These are phyloP conservation scores for Sphaerosporella brunnea DNA, from an alignment of 495 filamentous ascomycete genomes.

Conservation along the genomic window DNA sequence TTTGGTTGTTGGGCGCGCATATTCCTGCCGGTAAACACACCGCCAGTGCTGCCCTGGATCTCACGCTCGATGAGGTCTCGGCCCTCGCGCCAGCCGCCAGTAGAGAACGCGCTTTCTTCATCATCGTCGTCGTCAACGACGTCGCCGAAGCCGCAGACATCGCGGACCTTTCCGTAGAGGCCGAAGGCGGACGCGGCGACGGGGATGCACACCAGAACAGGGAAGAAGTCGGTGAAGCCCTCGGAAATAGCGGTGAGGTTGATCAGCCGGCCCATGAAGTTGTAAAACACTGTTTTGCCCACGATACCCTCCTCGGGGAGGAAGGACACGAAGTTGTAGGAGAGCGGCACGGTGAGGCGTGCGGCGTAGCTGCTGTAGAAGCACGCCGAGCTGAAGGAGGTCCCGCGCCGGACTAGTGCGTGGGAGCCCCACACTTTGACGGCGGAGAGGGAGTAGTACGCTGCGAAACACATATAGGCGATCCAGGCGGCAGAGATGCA, in stretches of 20 bases:
- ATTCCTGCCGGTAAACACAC: slow-evolving; percentile 3
- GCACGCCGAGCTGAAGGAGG: slow-evolving; percentile 75
- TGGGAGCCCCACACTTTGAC: slow-evolving; percentile 91
- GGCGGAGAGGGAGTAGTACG: slow-evolving; percentile 66
- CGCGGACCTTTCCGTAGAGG: slow-evolving; percentile 65
- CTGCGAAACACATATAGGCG: slow-evolving; percentile 76
- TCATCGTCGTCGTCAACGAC: slow-evolving; percentile 58
- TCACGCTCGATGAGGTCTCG: slow-evolving; percentile 87
- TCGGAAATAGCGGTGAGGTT: slow-evolving; percentile 66
- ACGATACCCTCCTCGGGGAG: slow-evolving; percentile 47
- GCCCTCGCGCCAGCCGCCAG: slow-evolving; percentile 81
- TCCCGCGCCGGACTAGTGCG: slow-evolving; percentile 75
- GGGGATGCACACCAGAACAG: slow-evolving; percentile 66
- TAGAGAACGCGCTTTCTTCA: slow-evolving; percentile 42
- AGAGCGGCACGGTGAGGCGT: slow-evolving; percentile 71
- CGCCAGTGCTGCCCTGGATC: slow-evolving; percentile 37
- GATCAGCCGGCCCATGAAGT: slow-evolving; percentile 69
- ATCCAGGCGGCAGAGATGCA: slow-evolving; percentile 73
- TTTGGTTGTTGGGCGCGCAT: too few relatives aligned
- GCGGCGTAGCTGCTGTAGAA: slow-evolving; percentile 90
- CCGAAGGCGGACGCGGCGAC: slow-evolving; percentile 70
- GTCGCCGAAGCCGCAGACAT: slow-evolving; percentile 57
- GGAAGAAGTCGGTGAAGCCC: slow-evolving; percentile 77
- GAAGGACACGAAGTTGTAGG: slow-evolving; percentile 91
- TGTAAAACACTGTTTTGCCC: slow-evolving; percentile 55